Evolutionary conservation across 768 basidiomycete genomes (phyloP).

Genomic region (Tephrocybe sp.): DNA sequence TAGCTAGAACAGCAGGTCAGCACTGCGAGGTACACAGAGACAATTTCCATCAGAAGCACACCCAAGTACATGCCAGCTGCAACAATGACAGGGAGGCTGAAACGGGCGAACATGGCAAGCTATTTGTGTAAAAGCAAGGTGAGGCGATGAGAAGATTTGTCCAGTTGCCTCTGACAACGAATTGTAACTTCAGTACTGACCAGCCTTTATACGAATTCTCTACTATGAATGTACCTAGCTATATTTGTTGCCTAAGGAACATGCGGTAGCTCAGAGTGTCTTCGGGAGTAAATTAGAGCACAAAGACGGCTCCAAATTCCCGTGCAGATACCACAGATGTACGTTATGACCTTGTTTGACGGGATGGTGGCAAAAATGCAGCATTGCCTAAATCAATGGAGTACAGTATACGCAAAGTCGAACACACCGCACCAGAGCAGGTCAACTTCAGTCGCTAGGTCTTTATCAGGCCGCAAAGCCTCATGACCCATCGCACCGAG

Average conservation of each 20-base stretch:
- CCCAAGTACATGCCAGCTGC: constrained; percentile 12
- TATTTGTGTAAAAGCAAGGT: neutral
- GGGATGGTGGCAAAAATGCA: too few species aligned
- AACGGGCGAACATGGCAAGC: constrained; percentile 15
- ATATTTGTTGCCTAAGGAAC: neutral
- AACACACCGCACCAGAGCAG: too few species aligned
- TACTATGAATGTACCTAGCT: neutral
- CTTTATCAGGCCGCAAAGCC: too few species aligned
- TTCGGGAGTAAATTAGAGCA: too few species aligned
- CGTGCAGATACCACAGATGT: too few species aligned
- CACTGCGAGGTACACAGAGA: neutral
- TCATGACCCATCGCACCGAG: too few species aligned
- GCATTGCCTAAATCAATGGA: too few species aligned
- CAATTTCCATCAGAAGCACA: neutral
- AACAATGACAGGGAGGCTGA: constrained; percentile 4
- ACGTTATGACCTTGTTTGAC: too few species aligned
- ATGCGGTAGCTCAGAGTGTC: neutral
- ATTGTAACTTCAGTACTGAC: neutral
- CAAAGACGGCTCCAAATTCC: too few species aligned
- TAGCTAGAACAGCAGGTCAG: constrained; percentile 1
- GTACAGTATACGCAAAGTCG: too few species aligned
- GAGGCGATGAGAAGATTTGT: constrained; percentile 3
- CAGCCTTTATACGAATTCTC: constrained; percentile 2
- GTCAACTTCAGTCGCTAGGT: too few species aligned
- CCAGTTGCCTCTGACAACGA: constrained; percentile 13